These are phyloP conservation scores for Cicer bijugum DNA, from an alignment of 306 rosid species.

Conservation along the genomic window DNA sequence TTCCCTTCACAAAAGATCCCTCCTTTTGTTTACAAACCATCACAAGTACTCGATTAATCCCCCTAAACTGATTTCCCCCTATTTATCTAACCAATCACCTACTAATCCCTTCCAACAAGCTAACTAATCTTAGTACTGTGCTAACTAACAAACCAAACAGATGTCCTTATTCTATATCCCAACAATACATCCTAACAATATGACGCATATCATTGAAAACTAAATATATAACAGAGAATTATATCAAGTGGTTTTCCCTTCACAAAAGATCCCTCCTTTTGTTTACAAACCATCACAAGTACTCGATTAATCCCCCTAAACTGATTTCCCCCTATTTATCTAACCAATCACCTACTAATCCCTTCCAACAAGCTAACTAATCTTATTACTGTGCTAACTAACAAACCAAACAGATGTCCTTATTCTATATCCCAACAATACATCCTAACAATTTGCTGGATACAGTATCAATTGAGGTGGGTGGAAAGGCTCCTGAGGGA, in stretches of 20 bases:
- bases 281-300: neutral
- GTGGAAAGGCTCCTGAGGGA: slow-evolving; percentile 21
- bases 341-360: neutral
- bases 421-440: neutral
- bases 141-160: neutral
- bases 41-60: neutral
- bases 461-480: neutral
- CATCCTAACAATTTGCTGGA: slow-evolving; percentile 29
- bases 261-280: neutral
- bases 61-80: neutral
- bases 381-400: neutral
- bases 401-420: neutral
- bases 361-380: neutral
- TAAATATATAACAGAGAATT: neutral
- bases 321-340: neutral
- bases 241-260: neutral
- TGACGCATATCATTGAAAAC: neutral
- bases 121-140: neutral
- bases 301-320: neutral
- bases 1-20: neutral
- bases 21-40: neutral
- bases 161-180: neutral
- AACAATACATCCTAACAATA: neutral
- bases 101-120: neutral
- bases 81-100: neutral